Base-by-base conservation (phyloP, 2,329 filamentous ascomycete genomes). In the Cladosporium sp. region DNA sequence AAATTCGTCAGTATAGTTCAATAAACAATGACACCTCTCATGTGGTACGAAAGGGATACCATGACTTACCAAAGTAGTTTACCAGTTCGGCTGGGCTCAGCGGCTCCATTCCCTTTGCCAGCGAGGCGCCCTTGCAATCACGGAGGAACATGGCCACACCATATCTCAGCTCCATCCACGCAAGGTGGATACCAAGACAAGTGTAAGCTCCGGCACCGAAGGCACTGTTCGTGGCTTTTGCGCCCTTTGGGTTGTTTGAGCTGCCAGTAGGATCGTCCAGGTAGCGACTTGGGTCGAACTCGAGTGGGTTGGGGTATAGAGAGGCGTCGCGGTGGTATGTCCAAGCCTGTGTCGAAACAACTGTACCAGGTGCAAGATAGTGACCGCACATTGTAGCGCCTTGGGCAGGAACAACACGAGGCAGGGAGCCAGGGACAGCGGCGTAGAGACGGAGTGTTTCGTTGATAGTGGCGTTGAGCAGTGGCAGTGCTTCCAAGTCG, bases 101-200 rank as follows among this genome's bases (percentile, higher is more conserved):
- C 7, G 76, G 76, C 43, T 73, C 75, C 13, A 64, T 59, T 0
- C 70, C 36, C n/a, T 63, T 36, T 25, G 60, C 72, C 46, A 79
- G 58, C 39, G 67, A 67, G 2, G 76, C 66, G 0, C 76, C 75
- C 30, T 64, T 69, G 67, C 81, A 85, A 34, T 81, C 75, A 0
- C 79, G 77, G 71, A 87, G 86, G 73, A 88, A 85, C 5, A 80
- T 76, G 0, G 84, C 82, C 0, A 81, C 77, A 0, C 79, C 83
- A 39, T 85, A 79, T 10, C 85, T 79, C 32, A 88, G 70, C 70
- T 88, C 85, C 75, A 85, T 85, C 25, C 79, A 76, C 0, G 89
- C 89, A 68, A 91, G 85, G 70, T 91, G 88, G 6, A 87, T 85
- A 0, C 89, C 89, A 5, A 92, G 80, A 69, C 89, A 92, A 76